Conservation (phyloP, 2,329 filamentous ascomycete species). For the Amphichorda felina region DNA sequence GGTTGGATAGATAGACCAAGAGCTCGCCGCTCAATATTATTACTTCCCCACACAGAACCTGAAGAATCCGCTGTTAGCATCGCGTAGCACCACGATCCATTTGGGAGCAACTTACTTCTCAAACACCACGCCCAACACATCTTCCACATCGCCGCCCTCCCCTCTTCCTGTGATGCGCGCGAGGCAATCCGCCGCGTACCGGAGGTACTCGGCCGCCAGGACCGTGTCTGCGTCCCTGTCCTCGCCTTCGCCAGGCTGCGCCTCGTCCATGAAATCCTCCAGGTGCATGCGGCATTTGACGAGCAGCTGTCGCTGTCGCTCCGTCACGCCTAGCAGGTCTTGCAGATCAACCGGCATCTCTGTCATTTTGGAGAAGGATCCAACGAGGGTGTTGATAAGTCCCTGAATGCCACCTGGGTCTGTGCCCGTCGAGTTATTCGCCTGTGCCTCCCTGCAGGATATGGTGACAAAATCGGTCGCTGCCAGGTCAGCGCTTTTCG, state of each 20-base stretch:
- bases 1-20: too few species aligned
- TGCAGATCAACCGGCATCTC: slow-evolving; percentile 58
- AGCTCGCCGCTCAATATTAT: too few species aligned
- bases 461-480: slow-evolving; percentile 33
- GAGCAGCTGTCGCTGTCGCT: slow-evolving; percentile 76
- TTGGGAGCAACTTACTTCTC: slow-evolving; percentile 62
- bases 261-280: slow-evolving; percentile 57
- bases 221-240: slow-evolving; percentile 64
- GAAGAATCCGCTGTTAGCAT: neutral
- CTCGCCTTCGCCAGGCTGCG: slow-evolving; percentile 19
- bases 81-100: neutral
- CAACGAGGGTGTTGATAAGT: slow-evolving; percentile 57
- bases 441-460: slow-evolving; percentile 56
- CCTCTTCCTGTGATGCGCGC: slow-evolving; percentile 80
- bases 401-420: slow-evolving; percentile 56
- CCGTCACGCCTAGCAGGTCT: slow-evolving; percentile 81
- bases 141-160: slow-evolving; percentile 81
- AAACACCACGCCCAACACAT: slow-evolving; percentile 92
- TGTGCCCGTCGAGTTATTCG: slow-evolving; percentile 6
- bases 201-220: slow-evolving; percentile 77
- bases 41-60: slow-evolving; percentile 37
- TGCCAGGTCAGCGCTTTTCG: slow-evolving; percentile 10
- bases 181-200: slow-evolving; percentile 68
- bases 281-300: slow-evolving; percentile 61
- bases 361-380: slow-evolving; percentile 60